Conservation (phyloP, 345 rosid genomes). For the Euphorbia tirucalli region DNA sequence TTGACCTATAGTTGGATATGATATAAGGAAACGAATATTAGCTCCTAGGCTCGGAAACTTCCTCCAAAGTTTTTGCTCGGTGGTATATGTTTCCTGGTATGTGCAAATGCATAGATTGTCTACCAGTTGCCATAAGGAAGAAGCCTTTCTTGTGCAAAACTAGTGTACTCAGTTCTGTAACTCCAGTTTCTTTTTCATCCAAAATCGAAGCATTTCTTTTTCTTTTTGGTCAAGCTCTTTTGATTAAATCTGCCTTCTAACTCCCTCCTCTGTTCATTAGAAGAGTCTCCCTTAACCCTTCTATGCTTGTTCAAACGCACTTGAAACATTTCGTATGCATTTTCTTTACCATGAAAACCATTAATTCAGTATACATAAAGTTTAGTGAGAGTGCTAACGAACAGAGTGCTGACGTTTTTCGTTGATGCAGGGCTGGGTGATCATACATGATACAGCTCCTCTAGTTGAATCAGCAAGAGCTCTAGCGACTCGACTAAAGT, state of each 20-base stretch:
- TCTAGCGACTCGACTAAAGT: slow-evolving; percentile 62
- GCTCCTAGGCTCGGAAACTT: not conserved
- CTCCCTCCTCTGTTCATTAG: not conserved
- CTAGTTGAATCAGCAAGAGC: slow-evolving; percentile 79
- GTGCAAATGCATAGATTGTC: not conserved
- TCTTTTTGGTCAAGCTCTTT: not conserved
- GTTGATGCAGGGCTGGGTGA: slow-evolving; percentile 87
- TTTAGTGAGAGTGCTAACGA: not conserved
- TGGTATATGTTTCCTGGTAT: not conserved
- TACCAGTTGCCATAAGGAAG: not conserved
- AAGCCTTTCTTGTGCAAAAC: no score
- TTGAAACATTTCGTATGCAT: not conserved
- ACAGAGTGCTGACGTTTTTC: not conserved
- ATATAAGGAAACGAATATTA: no score
- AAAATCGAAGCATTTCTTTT: not conserved
- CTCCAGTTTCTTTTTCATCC: not conserved
- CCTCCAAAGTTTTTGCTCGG: not conserved
- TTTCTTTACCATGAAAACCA: not conserved
- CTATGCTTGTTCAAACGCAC: not conserved
- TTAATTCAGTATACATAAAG: not conserved
- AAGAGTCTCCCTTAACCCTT: not conserved
- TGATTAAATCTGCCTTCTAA: slow-evolving; percentile 1
- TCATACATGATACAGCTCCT: slow-evolving; percentile 67
- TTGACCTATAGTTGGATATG: no score
- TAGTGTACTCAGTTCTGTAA: no score